Evolutionary conservation across 1,284 basidiomycete species (phyloP).

Genomic region (Heliocybe sulcata): DNA sequence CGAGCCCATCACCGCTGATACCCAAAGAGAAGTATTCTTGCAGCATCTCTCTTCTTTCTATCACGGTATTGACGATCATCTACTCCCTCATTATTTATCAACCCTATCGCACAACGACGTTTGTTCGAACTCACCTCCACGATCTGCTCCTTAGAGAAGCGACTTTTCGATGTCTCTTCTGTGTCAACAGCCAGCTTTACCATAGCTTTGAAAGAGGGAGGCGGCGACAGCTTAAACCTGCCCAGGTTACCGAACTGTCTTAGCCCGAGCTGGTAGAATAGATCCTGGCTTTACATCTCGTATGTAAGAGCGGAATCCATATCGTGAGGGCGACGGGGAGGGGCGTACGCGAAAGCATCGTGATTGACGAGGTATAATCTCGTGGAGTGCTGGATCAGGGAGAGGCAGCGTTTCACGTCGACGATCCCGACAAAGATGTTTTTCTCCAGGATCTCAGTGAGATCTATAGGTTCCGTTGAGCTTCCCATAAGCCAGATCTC

Average conservation of each 20-base stretch:
- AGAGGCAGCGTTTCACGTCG: slow-evolving; percentile 67
- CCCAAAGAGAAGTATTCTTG: slow-evolving; percentile 86
- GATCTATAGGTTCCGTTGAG: slow-evolving; percentile 35
- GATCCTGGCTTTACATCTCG: slow-evolving; percentile 62
- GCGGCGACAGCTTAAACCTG: slow-evolving; percentile 75
- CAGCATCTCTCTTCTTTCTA: slow-evolving; percentile 75
- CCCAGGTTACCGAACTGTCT: slow-evolving; percentile 87
- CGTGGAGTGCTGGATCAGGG: slow-evolving; percentile 84
- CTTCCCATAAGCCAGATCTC: no score
- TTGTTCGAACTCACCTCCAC: slow-evolving; percentile 49
- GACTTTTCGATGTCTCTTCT: slow-evolving; percentile 50
- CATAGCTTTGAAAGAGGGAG: slow-evolving; percentile 68
- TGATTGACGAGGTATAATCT: slow-evolving; percentile 90
- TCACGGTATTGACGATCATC: slow-evolving; percentile 54
- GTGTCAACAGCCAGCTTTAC: slow-evolving; percentile 75
- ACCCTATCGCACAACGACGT: not conserved
- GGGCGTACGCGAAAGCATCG: slow-evolving; percentile 65
- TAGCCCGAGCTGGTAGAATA: slow-evolving; percentile 92
- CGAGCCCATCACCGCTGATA: slow-evolving; percentile 55
- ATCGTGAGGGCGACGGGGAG: not conserved
- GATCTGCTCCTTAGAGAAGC: slow-evolving; percentile 50
- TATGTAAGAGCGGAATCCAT: slow-evolving; percentile 2
- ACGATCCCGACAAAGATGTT: slow-evolving; percentile 94
- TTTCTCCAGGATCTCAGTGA: slow-evolving; percentile 79
- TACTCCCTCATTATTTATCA: slow-evolving; percentile 18